Base-by-base conservation (phyloP, 1,284 basidiomycete genomes). In the Xerocomus nothofagi region DNA sequence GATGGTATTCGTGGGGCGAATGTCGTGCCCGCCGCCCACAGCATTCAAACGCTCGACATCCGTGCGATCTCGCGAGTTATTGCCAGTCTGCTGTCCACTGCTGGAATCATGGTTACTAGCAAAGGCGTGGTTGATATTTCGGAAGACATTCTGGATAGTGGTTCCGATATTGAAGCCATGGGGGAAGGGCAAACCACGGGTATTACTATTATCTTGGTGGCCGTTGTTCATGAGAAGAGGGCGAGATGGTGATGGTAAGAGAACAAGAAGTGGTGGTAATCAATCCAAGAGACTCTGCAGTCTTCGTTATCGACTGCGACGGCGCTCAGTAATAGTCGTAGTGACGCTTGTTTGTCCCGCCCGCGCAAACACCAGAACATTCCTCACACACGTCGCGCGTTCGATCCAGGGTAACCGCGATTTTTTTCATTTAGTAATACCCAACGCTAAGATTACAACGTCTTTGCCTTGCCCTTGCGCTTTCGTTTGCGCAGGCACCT, bases 401-500 rank as follows among this genome's bases (percentile, higher is more conserved):
- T 58, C 57, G 50, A 58, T n/a, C 40, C 57, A 48, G n/a, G n/a
- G n/a, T 46, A 0, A 18, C 27, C 15, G 14, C 11, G 14, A 9
- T 47, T 43, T 44, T 33, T 30, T 38, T 38, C 7, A 2, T 24
- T 26, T 10, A 39, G 31, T 40, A 39, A 10, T 10, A n/a, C 3
- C 1, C 15, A 4, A n/a, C n/a, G n/a, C n/a, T n/a, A n/a, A n/a
- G n/a, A 50, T 66, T 47, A 71, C 32, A 53, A 11, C 23, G 64
- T 26, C 61, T 74, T 77, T 20, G 47, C 53, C 56, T 68, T 73
- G 36, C 58, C 36, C 44, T 54, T 74, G 56, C 66, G 68, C 56
- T 39, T 55, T 26, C 73, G 71, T 60, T 64, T 77, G 38, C 72
- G 70, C 54, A 80, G 59, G 55, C 78, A 81, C 49, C 66, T 71